Evolutionary conservation across 495 filamentous ascomycete genomes (phyloP).

Genomic region (Geoglossum glabrum): DNA sequence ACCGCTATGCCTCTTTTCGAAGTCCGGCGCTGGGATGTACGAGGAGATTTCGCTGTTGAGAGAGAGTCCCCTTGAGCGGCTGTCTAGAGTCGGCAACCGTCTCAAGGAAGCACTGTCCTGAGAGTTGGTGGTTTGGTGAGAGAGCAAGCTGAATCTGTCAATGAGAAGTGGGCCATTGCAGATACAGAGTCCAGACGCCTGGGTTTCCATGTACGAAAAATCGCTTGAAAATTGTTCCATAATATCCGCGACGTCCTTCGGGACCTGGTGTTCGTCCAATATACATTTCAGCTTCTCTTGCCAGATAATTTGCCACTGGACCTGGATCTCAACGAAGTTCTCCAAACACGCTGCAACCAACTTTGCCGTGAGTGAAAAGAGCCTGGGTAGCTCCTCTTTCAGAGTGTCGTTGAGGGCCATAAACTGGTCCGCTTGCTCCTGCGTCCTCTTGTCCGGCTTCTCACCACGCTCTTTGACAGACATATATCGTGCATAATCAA

Average conservation of each 20-base stretch:
- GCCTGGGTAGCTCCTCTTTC: conserved; percentile 76
- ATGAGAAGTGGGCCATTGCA: conserved; percentile 37
- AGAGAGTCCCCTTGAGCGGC: conserved; percentile 33
- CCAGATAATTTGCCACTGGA: conserved; percentile 59
- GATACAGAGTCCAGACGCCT: conserved; percentile 30
- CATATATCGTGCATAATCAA: conserved; percentile 73
- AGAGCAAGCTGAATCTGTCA: conserved; percentile 33
- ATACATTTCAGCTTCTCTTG: conserved; percentile 58
- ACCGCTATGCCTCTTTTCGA: background rate
- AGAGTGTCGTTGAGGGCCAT: conserved; percentile 75
- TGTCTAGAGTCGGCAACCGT: conserved; percentile 26
- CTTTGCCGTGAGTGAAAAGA: conserved; percentile 58
- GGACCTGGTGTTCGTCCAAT: conserved; percentile 42
- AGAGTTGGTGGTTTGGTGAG: conserved; percentile 24
- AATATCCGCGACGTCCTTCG: conserved; percentile 44
- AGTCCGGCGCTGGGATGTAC: conserved; percentile 32
- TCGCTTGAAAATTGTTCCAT: conserved; percentile 51
- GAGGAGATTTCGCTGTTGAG: conserved; percentile 45
- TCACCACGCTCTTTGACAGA: conserved; percentile 56
- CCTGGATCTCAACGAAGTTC: conserved; percentile 65
- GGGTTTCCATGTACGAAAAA: conserved; percentile 38
- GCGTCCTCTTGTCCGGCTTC: conserved; percentile 60
- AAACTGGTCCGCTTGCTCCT: conserved; percentile 69
- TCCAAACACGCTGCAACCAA: conserved; percentile 59
- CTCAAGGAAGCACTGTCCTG: conserved; percentile 14